A percentile compares a stretch with the other conserved stretches of the same genome.
These are phyloP conservation scores for Tardiomyces blankii DNA, from an alignment of 1,139 yeast genomes.

Conservation along the genomic window DNA sequence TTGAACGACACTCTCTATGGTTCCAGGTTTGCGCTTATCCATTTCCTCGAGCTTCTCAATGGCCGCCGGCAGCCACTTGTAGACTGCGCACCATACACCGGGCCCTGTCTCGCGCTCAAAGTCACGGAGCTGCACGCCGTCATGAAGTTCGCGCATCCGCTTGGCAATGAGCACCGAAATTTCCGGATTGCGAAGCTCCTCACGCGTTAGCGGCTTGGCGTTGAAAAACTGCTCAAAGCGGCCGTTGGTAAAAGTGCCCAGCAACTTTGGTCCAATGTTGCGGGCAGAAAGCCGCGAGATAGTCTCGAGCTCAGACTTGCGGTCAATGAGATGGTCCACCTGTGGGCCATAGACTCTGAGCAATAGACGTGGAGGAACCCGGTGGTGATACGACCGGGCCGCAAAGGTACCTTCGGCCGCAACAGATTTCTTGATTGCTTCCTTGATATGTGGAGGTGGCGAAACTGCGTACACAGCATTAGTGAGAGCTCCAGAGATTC, in stretches of 20 bases:
- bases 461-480: slow-evolving; percentile 71
- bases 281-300: slow-evolving; percentile 63
- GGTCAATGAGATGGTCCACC: slow-evolving; percentile 75
- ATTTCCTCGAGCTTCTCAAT: slow-evolving; percentile 9
- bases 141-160: slow-evolving; percentile 91
- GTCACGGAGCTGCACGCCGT: slow-evolving; percentile 54
- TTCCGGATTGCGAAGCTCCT: slow-evolving; percentile 63
- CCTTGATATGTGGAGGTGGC: slow-evolving; percentile 27
- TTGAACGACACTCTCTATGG: slow-evolving; percentile 4
- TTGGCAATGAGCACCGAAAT: slow-evolving; percentile 81
- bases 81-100: slow-evolving; percentile 55
- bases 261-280: slow-evolving; percentile 76
- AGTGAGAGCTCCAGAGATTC: slow-evolving; percentile 89
- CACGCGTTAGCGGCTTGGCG: slow-evolving; percentile 60
- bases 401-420: slow-evolving; percentile 5
- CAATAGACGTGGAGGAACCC: slow-evolving; percentile 39
- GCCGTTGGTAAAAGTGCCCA: slow-evolving; percentile 87
- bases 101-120: slow-evolving; percentile 49
- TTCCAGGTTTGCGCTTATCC: slow-evolving; percentile 13
- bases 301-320: slow-evolving; percentile 66
- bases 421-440: slow-evolving; percentile 12
- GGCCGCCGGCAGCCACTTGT: slow-evolving; percentile 49
- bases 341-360: slow-evolving; percentile 87
- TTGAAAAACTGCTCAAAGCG: slow-evolving; percentile 86
- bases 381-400: slow-evolving; percentile 18